These are phyloP conservation scores for Thuidium tamariscinum DNA, from an alignment of 225 moss, liverwort and hornwort species.

Conservation along the genomic window DNA sequence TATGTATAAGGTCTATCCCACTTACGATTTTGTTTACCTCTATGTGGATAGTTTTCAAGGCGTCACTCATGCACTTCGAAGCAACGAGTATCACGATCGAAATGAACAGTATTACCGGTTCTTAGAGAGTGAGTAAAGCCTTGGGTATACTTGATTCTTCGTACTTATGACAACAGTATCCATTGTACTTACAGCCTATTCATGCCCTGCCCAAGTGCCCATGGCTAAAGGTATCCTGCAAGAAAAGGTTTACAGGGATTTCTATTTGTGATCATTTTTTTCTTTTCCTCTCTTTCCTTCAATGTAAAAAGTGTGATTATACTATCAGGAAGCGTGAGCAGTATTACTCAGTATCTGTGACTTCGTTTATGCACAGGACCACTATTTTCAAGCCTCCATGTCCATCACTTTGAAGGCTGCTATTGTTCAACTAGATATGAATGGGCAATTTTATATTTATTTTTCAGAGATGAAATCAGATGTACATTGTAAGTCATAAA, in stretches of 20 bases:
- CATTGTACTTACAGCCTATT: not conserved
- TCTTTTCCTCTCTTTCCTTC: not conserved
- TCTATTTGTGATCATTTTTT: not conserved
- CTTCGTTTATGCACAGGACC: slow-evolving; percentile 20
- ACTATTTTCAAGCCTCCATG: too few relatives aligned
- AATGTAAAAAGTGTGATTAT: not conserved
- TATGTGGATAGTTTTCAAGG: slow-evolving; percentile 82
- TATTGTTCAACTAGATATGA: too few relatives aligned
- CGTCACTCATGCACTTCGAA: slow-evolving; percentile 75
- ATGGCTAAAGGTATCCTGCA: not conserved
- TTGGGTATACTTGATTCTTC: not conserved
- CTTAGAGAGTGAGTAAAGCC: not conserved
- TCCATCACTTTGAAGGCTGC: too few relatives aligned
- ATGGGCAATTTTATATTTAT: too few relatives aligned
- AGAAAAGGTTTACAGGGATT: not conserved
- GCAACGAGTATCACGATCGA: slow-evolving; percentile 80
- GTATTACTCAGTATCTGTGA: not conserved
- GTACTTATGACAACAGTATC: not conserved
- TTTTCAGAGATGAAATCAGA: too few relatives aligned
- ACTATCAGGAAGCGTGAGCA: not conserved
- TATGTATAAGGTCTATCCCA: slow-evolving; percentile 81
- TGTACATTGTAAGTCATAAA: too few relatives aligned
- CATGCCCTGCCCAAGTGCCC: not conserved
- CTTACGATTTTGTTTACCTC: slow-evolving; percentile 85
- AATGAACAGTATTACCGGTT: slow-evolving; percentile 81